These are phyloP conservation scores for Sordariomycetes sp. DNA, from an alignment of 2,329 filamentous ascomycete species.

Conservation along the genomic window DNA sequence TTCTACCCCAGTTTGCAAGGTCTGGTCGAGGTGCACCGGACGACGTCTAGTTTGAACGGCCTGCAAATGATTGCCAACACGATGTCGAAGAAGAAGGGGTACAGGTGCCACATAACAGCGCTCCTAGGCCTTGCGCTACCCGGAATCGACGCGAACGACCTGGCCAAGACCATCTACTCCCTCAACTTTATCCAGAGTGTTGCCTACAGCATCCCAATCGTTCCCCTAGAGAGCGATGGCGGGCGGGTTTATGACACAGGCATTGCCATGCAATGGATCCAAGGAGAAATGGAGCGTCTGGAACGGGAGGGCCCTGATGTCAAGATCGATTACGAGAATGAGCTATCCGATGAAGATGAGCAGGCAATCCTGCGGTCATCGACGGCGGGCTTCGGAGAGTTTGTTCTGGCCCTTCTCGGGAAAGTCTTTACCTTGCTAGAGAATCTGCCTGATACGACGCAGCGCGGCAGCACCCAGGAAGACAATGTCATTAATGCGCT, in stretches of 20 bases:
- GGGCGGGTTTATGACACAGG: constrained; percentile 58
- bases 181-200: constrained; percentile 92
- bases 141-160: constrained; percentile 92
- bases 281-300: constrained; percentile 85
- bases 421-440: constrained; percentile 92
- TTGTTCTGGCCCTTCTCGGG: constrained; percentile 77
- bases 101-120: constrained; percentile 88
- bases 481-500: constrained; percentile 95
- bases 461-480: constrained; percentile 82
- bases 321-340: constrained; percentile 70
- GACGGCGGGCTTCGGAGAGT: constrained; percentile 87
- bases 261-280: constrained; percentile 85
- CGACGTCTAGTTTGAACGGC: constrained; percentile 82
- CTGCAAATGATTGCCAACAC: constrained; percentile 84
- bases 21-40: constrained; percentile 91
- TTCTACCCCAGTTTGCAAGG: constrained; percentile 97
- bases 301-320: constrained; percentile 77
- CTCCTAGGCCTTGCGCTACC: constrained; percentile 85
- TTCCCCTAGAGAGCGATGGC: constrained; percentile 50
- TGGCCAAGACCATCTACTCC: constrained; percentile 92
- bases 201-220: constrained; percentile 89
- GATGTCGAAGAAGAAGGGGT: constrained; percentile 90
- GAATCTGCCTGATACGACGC: constrained; percentile 82
- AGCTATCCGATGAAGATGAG: constrained; percentile 77
- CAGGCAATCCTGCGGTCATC: constrained; percentile 82